Conservation (phyloP, 169 alveolate genomes). For the Theileria parva region DNA sequence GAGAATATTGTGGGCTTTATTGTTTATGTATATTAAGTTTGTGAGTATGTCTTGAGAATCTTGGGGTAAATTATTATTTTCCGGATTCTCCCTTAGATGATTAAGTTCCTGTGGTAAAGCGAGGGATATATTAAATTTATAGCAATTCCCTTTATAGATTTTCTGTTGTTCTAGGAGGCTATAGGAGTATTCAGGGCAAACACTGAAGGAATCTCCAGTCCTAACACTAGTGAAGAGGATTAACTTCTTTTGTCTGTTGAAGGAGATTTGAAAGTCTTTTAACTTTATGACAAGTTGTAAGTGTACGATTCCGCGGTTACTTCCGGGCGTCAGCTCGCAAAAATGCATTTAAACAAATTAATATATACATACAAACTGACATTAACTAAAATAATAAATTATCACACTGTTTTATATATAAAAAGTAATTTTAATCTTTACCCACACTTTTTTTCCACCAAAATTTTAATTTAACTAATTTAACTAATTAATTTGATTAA, state of each 20-base stretch:
- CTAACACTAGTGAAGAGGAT: not conserved
- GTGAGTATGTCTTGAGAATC: not conserved
- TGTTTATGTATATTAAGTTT: not conserved
- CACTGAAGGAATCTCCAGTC: not conserved
- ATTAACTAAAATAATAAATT: not conserved
- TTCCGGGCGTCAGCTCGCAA: constrained; percentile 53
- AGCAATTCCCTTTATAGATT: not conserved
- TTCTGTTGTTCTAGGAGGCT: not conserved
- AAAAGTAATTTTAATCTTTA: too few species aligned
- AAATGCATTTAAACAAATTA: constrained; percentile 37
- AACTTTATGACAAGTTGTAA: not conserved
- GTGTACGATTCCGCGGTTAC: constrained; percentile 47
- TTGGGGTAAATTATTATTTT: not conserved
- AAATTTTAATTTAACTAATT: too few species aligned
- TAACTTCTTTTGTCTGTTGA: not conserved
- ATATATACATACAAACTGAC: not conserved
- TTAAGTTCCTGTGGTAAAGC: not conserved
- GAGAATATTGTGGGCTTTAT: not conserved
- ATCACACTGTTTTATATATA: not conserved
- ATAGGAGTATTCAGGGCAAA: not conserved
- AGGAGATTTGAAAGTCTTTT: not conserved
- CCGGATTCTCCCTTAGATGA: not conserved
- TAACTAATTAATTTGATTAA: too few species aligned
- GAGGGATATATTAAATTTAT: not conserved
- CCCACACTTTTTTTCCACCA: too few species aligned